phyloP scores from a whole-genome alignment of 1,139 yeast species.

The Schwanniomyces etchellsii region DNA sequence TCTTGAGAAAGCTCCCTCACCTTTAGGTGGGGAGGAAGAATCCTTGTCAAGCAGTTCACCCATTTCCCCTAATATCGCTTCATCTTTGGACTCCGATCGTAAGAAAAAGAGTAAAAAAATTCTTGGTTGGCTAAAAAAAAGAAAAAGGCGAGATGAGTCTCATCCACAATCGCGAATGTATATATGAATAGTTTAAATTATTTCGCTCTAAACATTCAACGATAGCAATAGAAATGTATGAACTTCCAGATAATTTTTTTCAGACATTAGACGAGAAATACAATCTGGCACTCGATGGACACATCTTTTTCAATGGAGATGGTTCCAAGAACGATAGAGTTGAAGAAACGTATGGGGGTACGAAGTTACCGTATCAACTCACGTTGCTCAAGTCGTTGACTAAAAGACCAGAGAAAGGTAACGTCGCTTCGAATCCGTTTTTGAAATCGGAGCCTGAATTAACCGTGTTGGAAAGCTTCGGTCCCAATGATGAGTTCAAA shows the following conservation, averaged over 20 bases:
- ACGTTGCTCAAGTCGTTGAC: slow-evolving; percentile 38
- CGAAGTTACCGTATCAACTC: slow-evolving; percentile 21
- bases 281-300: slow-evolving; percentile 20
- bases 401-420: slow-evolving; percentile 51
- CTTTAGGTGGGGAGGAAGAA: no score
- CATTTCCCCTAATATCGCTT: no score
- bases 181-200: no score
- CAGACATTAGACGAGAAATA: slow-evolving; percentile 18
- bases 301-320: slow-evolving; percentile 28
- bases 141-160: no score
- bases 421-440: slow-evolving; percentile 60
- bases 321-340: slow-evolving; percentile 18
- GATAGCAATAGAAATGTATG: slow-evolving; percentile 12
- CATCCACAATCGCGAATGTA: no score
- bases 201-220: no score
- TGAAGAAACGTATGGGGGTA: slow-evolving; percentile 13
- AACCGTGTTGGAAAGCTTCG: slow-evolving; percentile 52
- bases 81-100: no score
- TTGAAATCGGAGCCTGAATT: slow-evolving; percentile 73
- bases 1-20: no score
- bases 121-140: no score
- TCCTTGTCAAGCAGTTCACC: no score
- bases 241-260: slow-evolving; percentile 22
- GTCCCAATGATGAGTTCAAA: slow-evolving; percentile 44
- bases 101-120: no score